phyloP scores from a whole-genome alignment of 1,139 yeast species.

The Ogataea hybrid region DNA sequence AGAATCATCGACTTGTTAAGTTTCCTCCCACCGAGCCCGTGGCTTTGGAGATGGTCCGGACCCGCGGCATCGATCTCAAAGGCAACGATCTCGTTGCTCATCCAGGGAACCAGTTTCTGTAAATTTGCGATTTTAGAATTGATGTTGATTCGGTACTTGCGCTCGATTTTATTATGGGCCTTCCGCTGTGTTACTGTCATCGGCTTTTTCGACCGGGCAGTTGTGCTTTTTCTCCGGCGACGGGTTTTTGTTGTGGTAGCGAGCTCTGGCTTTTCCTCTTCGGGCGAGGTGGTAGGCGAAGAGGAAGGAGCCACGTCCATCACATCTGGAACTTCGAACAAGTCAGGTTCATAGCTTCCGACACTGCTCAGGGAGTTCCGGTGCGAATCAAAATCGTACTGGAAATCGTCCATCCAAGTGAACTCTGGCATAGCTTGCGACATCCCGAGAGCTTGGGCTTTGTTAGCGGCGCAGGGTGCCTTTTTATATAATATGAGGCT shows the following conservation, averaged over 20 bases:
- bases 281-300: constrained; percentile 14
- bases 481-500: neutral
- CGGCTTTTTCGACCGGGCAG: constrained; percentile 24
- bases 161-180: constrained; percentile 70
- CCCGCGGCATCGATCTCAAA: constrained; percentile 43
- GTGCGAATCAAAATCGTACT: constrained; percentile 7
- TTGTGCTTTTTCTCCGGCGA: neutral
- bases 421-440: constrained; percentile 2
- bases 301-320: constrained; percentile 6
- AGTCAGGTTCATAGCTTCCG: constrained; percentile 11
- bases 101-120: constrained; percentile 64
- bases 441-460: neutral
- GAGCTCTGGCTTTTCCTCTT: constrained; percentile 8
- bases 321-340: constrained; percentile 11
- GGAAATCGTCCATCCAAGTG: constrained; percentile 13
- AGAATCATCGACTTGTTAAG: constrained; percentile 63
- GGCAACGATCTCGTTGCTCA: constrained; percentile 56
- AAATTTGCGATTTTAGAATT: constrained; percentile 68
- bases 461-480: neutral
- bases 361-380: constrained; percentile 13
- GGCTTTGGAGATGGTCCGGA: constrained; percentile 10
- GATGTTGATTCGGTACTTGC: constrained; percentile 68
- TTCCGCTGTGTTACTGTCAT: constrained; percentile 50
- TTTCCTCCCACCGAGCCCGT: constrained; percentile 28
- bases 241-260: neutral